Conservation (phyloP, 441 rosid genomes). For the Jatropha multifida region DNA sequence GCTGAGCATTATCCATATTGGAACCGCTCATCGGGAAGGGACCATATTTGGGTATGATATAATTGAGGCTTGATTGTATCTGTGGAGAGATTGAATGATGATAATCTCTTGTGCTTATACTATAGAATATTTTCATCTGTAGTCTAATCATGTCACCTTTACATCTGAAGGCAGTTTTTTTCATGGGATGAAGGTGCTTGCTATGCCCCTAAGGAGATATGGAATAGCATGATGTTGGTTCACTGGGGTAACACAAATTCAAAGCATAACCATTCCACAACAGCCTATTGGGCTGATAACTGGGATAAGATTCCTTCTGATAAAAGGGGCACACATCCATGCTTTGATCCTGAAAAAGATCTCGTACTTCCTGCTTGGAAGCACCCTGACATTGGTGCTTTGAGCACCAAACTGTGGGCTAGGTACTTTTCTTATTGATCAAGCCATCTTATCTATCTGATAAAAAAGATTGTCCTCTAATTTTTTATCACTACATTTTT, state of each 20-base stretch:
- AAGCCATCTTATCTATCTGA: not conserved
- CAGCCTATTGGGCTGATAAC: conserved; percentile 87
- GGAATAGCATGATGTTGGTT: conserved; percentile 97
- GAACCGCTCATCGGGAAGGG: conserved; percentile 88
- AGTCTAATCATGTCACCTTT: conserved; percentile 39
- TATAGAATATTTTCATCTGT: conserved; percentile 7
- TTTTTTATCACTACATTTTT: not conserved
- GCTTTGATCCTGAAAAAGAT: conserved; percentile 94
- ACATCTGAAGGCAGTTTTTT: conserved; percentile 73
- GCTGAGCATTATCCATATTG: conserved; percentile 69
- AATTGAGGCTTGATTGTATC: conserved; percentile 10
- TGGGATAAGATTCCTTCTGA: conserved; percentile 75
- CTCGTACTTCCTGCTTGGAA: conserved; percentile 99
- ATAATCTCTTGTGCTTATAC: conserved; percentile 20
- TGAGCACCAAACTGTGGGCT: conserved; percentile 63
- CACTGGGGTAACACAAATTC: conserved; percentile 98
- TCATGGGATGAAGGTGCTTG: conserved; percentile 99
- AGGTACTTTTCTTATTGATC: conserved; percentile 37
- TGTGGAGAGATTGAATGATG: conserved; percentile 9
- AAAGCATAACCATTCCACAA: conserved; percentile 89
- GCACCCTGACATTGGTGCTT: conserved; percentile 58
- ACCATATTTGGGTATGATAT: conserved; percentile 87
- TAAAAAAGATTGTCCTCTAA: not conserved
- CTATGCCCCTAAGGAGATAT: conserved; percentile 99
- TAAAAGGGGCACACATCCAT: conserved; percentile 83